Conservation (phyloP, 1,284 basidiomycete genomes). For the Entoloma clypeatum region DNA sequence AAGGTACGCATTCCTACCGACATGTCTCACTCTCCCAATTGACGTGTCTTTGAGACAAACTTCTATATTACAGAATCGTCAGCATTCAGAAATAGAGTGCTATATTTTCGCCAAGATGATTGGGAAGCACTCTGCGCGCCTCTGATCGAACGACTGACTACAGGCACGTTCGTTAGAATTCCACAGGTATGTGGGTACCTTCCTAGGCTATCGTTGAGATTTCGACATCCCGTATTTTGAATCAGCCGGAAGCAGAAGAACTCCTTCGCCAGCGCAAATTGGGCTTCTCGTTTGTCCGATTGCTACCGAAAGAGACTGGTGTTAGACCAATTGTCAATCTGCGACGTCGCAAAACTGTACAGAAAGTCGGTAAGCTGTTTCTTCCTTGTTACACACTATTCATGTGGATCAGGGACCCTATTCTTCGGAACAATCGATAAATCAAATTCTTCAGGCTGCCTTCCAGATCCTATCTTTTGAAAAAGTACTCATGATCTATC, state of each 20-base stretch:
- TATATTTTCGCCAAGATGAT: constrained; percentile 95
- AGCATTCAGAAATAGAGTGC: constrained; percentile 78
- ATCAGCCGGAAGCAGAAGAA: constrained; percentile 59
- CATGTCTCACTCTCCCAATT: constrained; percentile 6
- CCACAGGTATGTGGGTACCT: constrained; percentile 41
- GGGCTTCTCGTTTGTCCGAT: constrained; percentile 82
- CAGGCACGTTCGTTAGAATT: constrained; percentile 62
- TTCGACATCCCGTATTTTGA: neutral
- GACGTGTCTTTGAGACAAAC: constrained; percentile 58
- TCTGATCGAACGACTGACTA: constrained; percentile 67
- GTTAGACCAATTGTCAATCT: constrained; percentile 96
- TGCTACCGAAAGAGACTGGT: constrained; percentile 92
- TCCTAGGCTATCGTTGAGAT: neutral
- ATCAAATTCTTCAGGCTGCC: constrained; percentile 78
- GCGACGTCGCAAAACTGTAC: constrained; percentile 51
- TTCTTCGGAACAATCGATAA: constrained; percentile 62
- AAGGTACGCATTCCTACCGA: constrained; percentile 46
- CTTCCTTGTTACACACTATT: neutral
- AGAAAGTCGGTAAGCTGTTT: constrained; percentile 27
- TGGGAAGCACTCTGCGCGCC: constrained; percentile 86
- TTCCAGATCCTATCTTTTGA: constrained; percentile 87
- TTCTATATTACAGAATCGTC: constrained; percentile 96
- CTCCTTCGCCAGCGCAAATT: constrained; percentile 66
- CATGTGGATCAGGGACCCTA: constrained; percentile 24
- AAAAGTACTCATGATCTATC: constrained; percentile 47